Evolutionary conservation across 2,329 filamentous ascomycete species (phyloP).

Genomic region (Trichothecium sympodiale): DNA sequence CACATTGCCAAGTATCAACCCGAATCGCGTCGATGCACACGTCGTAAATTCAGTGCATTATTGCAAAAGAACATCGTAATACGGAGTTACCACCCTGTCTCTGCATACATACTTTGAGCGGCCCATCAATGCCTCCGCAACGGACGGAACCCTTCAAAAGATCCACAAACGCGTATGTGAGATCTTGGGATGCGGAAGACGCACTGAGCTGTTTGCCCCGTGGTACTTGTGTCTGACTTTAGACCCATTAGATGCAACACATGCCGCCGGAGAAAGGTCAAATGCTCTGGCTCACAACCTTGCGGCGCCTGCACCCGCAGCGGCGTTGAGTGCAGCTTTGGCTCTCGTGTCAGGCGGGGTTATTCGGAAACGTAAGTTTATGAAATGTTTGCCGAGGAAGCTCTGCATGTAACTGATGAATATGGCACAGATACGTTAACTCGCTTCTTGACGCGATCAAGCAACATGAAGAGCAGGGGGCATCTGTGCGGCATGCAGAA

Average conservation of each 20-base stretch:
- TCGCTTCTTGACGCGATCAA: constrained; percentile 11
- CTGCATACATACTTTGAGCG: too few species aligned
- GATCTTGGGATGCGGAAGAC: too few species aligned
- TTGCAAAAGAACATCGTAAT: too few species aligned
- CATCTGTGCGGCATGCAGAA: neutral
- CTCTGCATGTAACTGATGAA: neutral
- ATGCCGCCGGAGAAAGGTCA: constrained; percentile 16
- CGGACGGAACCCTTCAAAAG: constrained; percentile 2
- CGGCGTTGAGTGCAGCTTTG: constrained; percentile 14
- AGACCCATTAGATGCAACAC: constrained; percentile 8
- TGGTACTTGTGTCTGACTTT: neutral
- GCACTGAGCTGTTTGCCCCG: too few species aligned
- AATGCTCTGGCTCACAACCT: constrained; percentile 15
- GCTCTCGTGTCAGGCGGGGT: constrained; percentile 8
- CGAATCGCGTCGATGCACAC: too few species aligned
- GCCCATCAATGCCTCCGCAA: constrained; percentile 2
- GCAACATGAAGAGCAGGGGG: constrained; percentile 7
- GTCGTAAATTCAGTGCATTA: too few species aligned
- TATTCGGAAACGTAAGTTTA: constrained; percentile 12
- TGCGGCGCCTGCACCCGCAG: constrained; percentile 13
- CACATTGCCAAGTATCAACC: too few species aligned
- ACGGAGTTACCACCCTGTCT: too few species aligned
- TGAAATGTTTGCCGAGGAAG: neutral
- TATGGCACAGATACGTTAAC: constrained; percentile 9
- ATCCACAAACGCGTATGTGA: too few species aligned